Evolutionary conservation across 805 yeast genomes (phyloP).

Genomic region (Helenozyma baotianmanensis): DNA sequence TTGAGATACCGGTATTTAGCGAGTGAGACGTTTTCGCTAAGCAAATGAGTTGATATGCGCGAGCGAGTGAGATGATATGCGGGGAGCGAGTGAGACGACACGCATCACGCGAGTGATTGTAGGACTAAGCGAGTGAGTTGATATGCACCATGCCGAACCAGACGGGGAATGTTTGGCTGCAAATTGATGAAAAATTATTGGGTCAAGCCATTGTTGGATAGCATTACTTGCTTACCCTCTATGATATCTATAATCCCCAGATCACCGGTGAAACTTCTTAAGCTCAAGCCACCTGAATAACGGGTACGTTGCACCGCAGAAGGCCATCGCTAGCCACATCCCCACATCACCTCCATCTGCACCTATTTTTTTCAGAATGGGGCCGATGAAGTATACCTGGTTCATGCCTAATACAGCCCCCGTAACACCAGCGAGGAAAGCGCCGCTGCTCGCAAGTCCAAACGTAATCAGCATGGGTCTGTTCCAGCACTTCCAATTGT

Average conservation of each 20-base stretch:
- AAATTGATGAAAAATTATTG: no score
- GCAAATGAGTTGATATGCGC: no score
- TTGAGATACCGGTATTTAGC: no score
- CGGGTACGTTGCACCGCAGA: conserved; percentile 15
- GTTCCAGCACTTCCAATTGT: conserved; percentile 32
- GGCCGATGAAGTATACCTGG: conserved; percentile 18
- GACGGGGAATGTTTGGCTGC: no score
- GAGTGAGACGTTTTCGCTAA: no score
- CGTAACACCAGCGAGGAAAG: conserved; percentile 15
- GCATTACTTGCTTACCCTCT: no score
- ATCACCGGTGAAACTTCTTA: conserved; percentile 16
- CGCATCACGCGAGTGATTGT: no score
- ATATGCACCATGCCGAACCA: no score
- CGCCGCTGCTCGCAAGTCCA: conserved; percentile 13
- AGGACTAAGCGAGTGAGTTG: no score
- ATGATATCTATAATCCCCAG: background rate
- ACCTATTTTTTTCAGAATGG: conserved; percentile 14
- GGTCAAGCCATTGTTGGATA: no score
- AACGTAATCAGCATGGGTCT: conserved; percentile 19
- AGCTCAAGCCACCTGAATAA: conserved; percentile 13
- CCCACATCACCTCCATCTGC: conserved; percentile 19
- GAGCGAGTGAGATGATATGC: no score
- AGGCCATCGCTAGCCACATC: conserved; percentile 18
- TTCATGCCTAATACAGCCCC: conserved; percentile 22
- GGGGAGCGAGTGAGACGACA: no score